A percentile compares a stretch with the other conserved stretches of the same genome.
These are phyloP conservation scores for Erythrophleum fordii DNA, from an alignment of 306 rosid species.

Conservation along the genomic window DNA sequence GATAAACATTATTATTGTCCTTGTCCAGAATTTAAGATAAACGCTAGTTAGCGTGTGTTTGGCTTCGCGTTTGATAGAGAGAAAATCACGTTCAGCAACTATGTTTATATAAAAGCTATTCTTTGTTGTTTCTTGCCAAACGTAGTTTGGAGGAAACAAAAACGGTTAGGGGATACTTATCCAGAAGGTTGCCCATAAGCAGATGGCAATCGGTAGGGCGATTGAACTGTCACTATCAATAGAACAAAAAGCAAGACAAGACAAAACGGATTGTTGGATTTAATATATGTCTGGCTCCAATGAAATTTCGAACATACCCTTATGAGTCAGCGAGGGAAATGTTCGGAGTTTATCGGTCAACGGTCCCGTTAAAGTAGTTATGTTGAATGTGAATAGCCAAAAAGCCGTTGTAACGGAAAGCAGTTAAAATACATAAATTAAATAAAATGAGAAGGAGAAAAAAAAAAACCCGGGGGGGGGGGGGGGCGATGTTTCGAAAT, in stretches of 20 bases:
- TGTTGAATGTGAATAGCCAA: slow-evolving; percentile 26
- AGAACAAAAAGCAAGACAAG: not conserved
- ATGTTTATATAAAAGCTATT: too few relatives aligned
- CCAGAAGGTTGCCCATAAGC: not conserved
- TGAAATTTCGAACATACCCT: not conserved
- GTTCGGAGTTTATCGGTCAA: not conserved
- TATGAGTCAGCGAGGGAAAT: not conserved
- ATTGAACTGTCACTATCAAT: not conserved
- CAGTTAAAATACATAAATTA: not conserved
- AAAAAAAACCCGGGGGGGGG: too few relatives aligned
- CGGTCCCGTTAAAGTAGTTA: slow-evolving; percentile 49
- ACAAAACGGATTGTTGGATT: not conserved
- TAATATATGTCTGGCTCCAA: not conserved
- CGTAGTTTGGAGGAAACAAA: too few relatives aligned
- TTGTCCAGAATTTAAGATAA: too few relatives aligned
- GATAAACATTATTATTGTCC: too few relatives aligned
- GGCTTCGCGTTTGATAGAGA: too few relatives aligned
- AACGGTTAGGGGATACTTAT: not conserved
- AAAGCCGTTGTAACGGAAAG: slow-evolving; percentile 51
- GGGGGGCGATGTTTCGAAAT: slow-evolving; percentile 36
- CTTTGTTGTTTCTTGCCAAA: too few relatives aligned
- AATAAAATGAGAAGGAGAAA: too few relatives aligned
- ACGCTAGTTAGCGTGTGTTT: not conserved
- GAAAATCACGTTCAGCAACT: too few relatives aligned
- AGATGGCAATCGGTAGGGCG: not conserved